phyloP scores from a whole-genome alignment of 164 flowering plant genomes.

The Nymphaea thermarum region DNA sequence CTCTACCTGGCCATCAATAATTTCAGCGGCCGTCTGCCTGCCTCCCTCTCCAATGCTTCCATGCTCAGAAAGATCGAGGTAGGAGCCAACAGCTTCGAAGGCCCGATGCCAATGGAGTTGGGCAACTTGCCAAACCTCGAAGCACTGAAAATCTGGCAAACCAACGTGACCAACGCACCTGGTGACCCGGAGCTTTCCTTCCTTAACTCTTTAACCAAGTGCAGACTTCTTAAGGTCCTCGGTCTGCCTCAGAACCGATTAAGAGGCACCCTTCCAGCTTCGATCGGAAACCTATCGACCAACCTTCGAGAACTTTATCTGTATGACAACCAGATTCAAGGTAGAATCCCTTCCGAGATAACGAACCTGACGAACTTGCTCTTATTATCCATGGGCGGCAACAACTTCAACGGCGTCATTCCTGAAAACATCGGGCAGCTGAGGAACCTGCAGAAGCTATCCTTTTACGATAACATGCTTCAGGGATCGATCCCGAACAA shows the following conservation, averaged over 20 bases:
- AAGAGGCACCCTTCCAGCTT: background rate
- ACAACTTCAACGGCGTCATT: background rate
- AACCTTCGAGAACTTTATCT: background rate
- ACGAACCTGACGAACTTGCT: background rate
- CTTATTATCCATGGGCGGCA: background rate
- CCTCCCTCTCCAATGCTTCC: background rate
- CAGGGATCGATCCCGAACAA: slow-evolving; percentile 14
- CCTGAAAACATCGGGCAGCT: background rate
- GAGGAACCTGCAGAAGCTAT: slow-evolving; percentile 8
- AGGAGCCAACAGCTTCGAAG: background rate
- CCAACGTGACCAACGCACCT: background rate
- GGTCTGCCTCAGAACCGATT: no score
- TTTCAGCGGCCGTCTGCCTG: background rate
- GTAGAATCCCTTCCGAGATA: background rate
- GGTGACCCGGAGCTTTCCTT: background rate
- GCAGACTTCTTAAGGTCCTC: background rate
- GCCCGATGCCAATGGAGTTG: background rate
- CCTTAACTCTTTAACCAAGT: background rate
- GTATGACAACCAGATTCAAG: background rate
- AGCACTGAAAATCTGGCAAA: background rate
- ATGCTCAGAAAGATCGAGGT: background rate
- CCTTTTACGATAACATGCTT: slow-evolving; percentile 18
- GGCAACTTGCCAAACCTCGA: background rate
- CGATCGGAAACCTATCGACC: background rate
- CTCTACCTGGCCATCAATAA: background rate